Evolutionary conservation across 2,329 filamentous ascomycete genomes (phyloP).

Genomic region (Penicillium sp.): DNA sequence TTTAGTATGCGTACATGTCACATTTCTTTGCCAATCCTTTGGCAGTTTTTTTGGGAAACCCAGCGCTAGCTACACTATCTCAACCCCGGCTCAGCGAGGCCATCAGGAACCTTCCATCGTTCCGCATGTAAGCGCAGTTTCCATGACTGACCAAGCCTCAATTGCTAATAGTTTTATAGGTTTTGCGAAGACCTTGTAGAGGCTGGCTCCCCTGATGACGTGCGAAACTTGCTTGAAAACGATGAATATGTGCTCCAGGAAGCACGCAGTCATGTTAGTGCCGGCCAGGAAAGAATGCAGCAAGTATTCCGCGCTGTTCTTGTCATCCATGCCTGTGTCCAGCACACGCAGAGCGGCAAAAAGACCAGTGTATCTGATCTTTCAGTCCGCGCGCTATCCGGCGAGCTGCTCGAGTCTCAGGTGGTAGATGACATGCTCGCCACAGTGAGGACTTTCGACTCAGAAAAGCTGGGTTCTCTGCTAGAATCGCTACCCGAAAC

Average conservation of each 20-base stretch:
- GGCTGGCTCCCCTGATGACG: constrained; percentile 31
- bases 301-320: constrained; percentile 37
- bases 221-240: constrained; percentile 52
- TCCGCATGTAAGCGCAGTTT: constrained; percentile 44
- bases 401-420: constrained; percentile 55
- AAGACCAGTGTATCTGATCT: constrained; percentile 38
- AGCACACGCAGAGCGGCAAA: constrained; percentile 32
- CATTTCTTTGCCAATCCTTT: constrained; percentile 64
- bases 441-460: constrained; percentile 55
- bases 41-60: constrained; percentile 50
- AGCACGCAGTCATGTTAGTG: constrained; percentile 39
- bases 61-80: constrained; percentile 28
- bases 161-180: constrained; percentile 29
- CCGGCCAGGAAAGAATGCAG: constrained; percentile 44
- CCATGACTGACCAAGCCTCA: neutral
- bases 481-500: constrained; percentile 41
- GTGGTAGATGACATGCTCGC: constrained; percentile 55
- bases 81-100: constrained; percentile 53
- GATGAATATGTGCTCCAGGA: constrained; percentile 51
- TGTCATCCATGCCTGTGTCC: constrained; percentile 29
- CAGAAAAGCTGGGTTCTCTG: constrained; percentile 48
- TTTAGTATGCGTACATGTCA: constrained; percentile 63
- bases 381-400: constrained; percentile 48
- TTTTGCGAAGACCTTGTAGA: constrained; percentile 47
- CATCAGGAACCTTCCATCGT: constrained; percentile 59